Conservation (phyloP, 495 filamentous ascomycete genomes). For the Aspergillus indologenus region DNA sequence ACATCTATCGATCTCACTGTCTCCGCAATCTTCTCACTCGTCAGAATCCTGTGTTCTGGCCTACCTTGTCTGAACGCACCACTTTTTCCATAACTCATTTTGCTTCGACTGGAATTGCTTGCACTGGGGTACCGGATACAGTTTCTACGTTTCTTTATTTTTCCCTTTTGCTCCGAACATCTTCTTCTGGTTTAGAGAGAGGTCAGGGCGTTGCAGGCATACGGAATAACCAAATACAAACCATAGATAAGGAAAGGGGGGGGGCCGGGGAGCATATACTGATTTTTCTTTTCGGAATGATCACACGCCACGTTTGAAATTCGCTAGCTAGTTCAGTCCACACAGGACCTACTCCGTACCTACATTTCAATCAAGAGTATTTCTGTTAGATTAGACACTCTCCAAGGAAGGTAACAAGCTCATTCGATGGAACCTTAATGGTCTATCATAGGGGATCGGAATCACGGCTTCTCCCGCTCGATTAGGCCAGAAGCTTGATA, state of each 20-base stretch:
- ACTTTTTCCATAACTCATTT: not conserved
- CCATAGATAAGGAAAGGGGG: not conserved
- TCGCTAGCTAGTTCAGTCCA: not conserved
- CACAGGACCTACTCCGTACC: not conserved
- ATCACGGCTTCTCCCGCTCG: not conserved
- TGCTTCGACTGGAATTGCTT: not conserved
- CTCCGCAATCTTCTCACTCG: not conserved
- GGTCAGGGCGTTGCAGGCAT: not conserved
- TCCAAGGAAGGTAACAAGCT: not conserved
- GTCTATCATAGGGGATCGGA: not conserved
- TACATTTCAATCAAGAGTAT: not conserved
- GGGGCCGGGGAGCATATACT: not conserved
- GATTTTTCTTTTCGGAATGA: not conserved
- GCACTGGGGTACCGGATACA: not conserved
- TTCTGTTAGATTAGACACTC: not conserved
- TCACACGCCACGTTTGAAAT: not conserved
- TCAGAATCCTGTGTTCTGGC: not conserved
- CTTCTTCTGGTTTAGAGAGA: not conserved
- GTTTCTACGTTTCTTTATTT: not conserved
- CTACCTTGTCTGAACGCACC: not conserved
- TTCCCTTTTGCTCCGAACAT: no score
- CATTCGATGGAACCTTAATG: not conserved
- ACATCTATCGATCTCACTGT: not conserved
- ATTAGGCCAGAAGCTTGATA: not conserved
- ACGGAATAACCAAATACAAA: not conserved